Evolutionary conservation across 306 rosid genomes (phyloP), one percentile per base, ranked within the genome.

Genomic region (Psophocarpus tetragonolobus): DNA sequence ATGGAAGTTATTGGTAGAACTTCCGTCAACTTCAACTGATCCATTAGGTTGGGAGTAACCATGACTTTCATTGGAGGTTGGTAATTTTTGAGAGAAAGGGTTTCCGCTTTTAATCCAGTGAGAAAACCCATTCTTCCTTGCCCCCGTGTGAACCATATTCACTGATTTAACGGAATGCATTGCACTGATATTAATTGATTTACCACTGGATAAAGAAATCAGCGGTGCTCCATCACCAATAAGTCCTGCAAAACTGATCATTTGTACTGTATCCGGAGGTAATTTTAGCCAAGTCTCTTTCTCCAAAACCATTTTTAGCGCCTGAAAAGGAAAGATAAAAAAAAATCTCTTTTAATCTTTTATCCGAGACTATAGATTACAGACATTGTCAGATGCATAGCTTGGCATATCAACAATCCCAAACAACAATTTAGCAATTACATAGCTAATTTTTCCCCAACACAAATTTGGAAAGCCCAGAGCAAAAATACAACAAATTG

Each of bases 151-250:
- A 60, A 84, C 85, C 68, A 82, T 41, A 85, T 73, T 91, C 20
- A 73, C 54, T 26, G 90, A 81, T 84, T 85, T 89, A 79, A 74
- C 79, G 2, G 91, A 89, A 80, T 56, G 87, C 47, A 70, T 63
- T 66, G 83, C 83, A 71, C 83, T 83, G 61, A 68, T 51, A 71
- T 64, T 87, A 60, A 78, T 53, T 44, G 91, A 88, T 63, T 80
- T 86, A 75, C 82, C 83, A 35, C 78, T 84, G 71, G 93, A 85
- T 48, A 87, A 73, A 83, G 86, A 84, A 80, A 95, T 88, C 75
- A 95, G 81, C 15, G 97, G 97, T 21, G 99, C 97, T 62, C 99
- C 97, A 83, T 92, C 99, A 81, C 99, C 99, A 85, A 87, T 80
- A 73, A 96, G 96, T 78, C 98, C 99, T n/a, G 99, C 90, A 90